Percentiles rank a stretch among this genome's conserved stretches.
These are phyloP conservation scores for Penicillium ucsense DNA, from an alignment of 495 filamentous ascomycete species.

Conservation along the genomic window DNA sequence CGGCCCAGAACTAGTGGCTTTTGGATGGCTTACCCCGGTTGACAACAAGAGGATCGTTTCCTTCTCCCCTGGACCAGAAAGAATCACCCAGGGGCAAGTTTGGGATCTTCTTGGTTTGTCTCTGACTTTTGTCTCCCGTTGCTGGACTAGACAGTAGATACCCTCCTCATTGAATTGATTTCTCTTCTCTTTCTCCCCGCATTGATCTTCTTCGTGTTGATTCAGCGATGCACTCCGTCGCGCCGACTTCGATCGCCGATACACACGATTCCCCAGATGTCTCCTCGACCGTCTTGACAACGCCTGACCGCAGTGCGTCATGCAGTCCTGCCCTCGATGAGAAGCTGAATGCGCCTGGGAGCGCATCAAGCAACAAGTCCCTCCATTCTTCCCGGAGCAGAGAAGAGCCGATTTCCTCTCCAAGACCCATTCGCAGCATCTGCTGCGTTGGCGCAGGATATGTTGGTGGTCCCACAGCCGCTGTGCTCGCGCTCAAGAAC, in stretches of 20 bases:
- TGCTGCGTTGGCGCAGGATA: conserved; percentile 7
- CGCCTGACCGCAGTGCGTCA: conserved; percentile 6
- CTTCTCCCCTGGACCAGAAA: too few relatives aligned
- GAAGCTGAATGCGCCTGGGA: background rate
- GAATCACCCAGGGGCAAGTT: too few relatives aligned
- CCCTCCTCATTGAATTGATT: too few relatives aligned
- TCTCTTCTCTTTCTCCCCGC: background rate
- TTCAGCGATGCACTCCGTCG: background rate
- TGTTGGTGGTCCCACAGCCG: conserved; percentile 50
- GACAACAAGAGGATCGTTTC: too few relatives aligned
- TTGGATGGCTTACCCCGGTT: too few relatives aligned
- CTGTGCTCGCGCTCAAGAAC: conserved; percentile 64
- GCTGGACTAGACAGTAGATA: too few relatives aligned
- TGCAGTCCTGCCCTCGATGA: conserved; percentile 1
- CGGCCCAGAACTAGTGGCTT: too few relatives aligned
- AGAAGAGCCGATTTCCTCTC: background rate
- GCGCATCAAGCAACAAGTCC: background rate
- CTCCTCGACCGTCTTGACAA: conserved; percentile 3
- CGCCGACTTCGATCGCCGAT: background rate
- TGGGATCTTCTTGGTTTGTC: too few relatives aligned
- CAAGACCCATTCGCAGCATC: background rate
- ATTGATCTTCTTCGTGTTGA: background rate
- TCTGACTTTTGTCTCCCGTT: too few relatives aligned
- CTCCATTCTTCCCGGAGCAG: too few relatives aligned
- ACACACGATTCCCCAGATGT: background rate